These are phyloP conservation scores for Cladosporium austrohemisphaericum DNA, from an alignment of 2,329 filamentous ascomycete genomes.

Conservation along the genomic window DNA sequence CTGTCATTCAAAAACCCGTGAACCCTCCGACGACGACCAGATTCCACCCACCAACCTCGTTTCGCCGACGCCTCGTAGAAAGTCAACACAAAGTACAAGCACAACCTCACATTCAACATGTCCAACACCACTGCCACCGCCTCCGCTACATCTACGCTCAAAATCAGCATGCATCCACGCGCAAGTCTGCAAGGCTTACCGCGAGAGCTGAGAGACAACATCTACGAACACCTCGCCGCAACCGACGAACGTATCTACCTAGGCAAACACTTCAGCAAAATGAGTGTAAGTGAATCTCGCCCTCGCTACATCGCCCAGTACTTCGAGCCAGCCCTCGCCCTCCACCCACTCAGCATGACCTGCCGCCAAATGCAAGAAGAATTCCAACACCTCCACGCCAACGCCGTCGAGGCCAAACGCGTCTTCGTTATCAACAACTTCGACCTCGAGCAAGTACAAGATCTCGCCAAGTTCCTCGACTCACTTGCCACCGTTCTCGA, in stretches of 20 bases:
- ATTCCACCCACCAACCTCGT: no score
- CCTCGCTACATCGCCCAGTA: background rate
- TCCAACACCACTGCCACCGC: no score
- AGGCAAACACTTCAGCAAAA: background rate
- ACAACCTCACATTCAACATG: no score
- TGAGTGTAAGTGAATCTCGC: no score
- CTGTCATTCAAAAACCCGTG: no score
- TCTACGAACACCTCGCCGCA: conserved; percentile 17
- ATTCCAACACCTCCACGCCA: background rate
- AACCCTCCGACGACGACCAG: no score
- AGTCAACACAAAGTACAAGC: no score
- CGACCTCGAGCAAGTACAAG: background rate
- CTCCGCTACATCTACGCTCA: no score
- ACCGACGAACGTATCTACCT: background rate
- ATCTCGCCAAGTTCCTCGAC: background rate
- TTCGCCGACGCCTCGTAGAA: no score
- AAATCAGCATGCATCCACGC: no score
- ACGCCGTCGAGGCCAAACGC: background rate
- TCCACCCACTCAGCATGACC: background rate
- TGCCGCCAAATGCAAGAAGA: background rate
- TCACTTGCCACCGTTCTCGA: no score
- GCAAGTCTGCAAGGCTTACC: conserved; percentile 8
- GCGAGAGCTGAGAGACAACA: conserved; percentile 17
- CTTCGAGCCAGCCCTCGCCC: background rate
- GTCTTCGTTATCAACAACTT: background rate